These are phyloP conservation scores for Metschnikowia picachoensis DNA, from an alignment of 805 yeast species.

Conservation along the genomic window DNA sequence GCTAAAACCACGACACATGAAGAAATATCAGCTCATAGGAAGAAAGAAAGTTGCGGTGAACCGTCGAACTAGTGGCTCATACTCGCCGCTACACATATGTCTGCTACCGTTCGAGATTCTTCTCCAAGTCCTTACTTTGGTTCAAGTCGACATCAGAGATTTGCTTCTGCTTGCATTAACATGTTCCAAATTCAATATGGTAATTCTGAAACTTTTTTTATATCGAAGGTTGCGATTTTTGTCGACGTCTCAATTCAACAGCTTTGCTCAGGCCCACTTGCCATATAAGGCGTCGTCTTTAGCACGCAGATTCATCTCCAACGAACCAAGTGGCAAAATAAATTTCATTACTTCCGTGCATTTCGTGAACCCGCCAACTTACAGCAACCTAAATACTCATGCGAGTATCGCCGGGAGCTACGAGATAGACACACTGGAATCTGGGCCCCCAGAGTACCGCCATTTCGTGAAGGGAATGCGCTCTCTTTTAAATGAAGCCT, in stretches of 20 bases:
- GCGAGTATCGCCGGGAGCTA: slow-evolving; percentile 37
- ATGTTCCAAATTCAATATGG: slow-evolving; percentile 34
- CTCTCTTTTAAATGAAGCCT: slow-evolving; percentile 41
- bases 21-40: slow-evolving; percentile 42
- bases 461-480: slow-evolving; percentile 24
- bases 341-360: slow-evolving; percentile 28
- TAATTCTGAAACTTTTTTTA: slow-evolving; percentile 35
- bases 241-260: slow-evolving; percentile 26
- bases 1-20: slow-evolving; percentile 21
- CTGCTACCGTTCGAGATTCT: slow-evolving; percentile 45
- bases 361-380: slow-evolving; percentile 33
- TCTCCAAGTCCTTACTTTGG: slow-evolving; percentile 27
- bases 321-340: slow-evolving; percentile 29
- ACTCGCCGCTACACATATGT: slow-evolving; percentile 31
- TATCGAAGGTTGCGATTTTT: slow-evolving; percentile 32
- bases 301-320: slow-evolving; percentile 20
- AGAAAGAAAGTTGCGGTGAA: slow-evolving; percentile 22
- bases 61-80: slow-evolving; percentile 12
- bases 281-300: slow-evolving; percentile 20
- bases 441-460: slow-evolving; percentile 19
- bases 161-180: slow-evolving; percentile 24
- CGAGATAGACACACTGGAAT: slow-evolving; percentile 24
- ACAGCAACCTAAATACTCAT: slow-evolving; percentile 18
- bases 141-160: slow-evolving; percentile 17
- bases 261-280: slow-evolving; percentile 33